Evolutionary conservation across 805 yeast genomes (phyloP), one percentile per base, ranked within the genome.

Genomic region (Limtongia smithiae): DNA sequence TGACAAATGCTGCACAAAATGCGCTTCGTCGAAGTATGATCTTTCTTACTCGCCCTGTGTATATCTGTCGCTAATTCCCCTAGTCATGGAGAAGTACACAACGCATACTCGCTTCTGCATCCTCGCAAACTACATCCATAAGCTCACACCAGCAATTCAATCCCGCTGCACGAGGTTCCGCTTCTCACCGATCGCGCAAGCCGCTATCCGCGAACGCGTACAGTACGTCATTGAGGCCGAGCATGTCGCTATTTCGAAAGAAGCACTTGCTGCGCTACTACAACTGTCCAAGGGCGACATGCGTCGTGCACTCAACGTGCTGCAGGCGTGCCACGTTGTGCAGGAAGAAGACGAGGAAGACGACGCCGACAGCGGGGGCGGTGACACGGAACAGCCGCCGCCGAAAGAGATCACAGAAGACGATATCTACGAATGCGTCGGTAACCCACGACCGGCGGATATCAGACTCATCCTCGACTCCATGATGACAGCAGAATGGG

Each of bases 1-100:
- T 93, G 97, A 93, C 98, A 5, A 78, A 87, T 31, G 96, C 88
- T 60, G 98, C 98, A 0, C 98, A 93, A 65, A 81, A 89, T 48
- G 98, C 98, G 0, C 73, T 93, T 56, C 79, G 98, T 70, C 78
- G 98, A 68, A 91, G 95, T 2, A 85, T 83, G 90, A 85, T 35
- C 28, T n/a, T 30, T 15, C 93, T 1, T 80, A 82, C 51, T 88
- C 81, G 24, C 93, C 94, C 1, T 93, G 85, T 3, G 39, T n/a
- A 15, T 27, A 11, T 27, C 42, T 42, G 42, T 36, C 22, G 14
- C 18, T 11, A 25, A 14, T 4, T 24, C n/a, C 2, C 1, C 4
- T 22, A 58, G 81, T 93, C 39, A 73, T 93, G 62, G 96, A 88
- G 63, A 85, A 82, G 3, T 90, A 86, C 67, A 85, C 97, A 1